Base-by-base conservation (phyloP, 345 rosid genomes). In the Lepidium aucheri region DNA sequence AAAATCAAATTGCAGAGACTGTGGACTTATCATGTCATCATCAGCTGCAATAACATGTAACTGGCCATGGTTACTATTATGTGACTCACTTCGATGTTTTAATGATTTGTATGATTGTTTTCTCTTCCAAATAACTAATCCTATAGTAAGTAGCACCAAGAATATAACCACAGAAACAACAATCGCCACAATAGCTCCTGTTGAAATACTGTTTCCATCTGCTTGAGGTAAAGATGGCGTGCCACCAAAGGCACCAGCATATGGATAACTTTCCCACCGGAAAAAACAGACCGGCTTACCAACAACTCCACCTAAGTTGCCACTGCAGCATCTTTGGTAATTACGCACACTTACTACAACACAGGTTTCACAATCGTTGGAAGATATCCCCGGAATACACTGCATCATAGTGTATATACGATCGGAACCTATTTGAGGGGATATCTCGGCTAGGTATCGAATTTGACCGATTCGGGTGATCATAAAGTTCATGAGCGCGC, bases 281-380 rank as follows among this genome's bases (percentile, higher is more conserved):
- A 69, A 60, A 52, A 52, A 69, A 40, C 74, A 69, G 9, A 60
- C 46, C 3, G 74, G 68, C 53, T 61, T 69, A 7, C 32, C 20
- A 20, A 60, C 30, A 0, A 5, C 6, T 52, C 74, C 61, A 18
- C 61, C 52, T 16, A 43, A 7, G 12, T 5, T 47, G 15, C 60
- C 67, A n/a, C 8, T 9, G 14, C 67, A 69, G 18, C 74, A 60
- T 3, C 18, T 51, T 33, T 41, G 30, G 53, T 60, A 60, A 2
- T 2, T 26, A 11, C 14, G 1, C 4, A 69, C 68, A 41, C 0
- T 51, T 52, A 9, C 54, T 20, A 12, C 53, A 42, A 69, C 7
- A 69, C 74, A 69, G 0, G 14, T 6, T 10, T 42, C 54, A 60
- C 74, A 60, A 0, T 68, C 44, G 0, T 4, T 4, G 14, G 68